Percentiles rank a stretch among this genome's conserved stretches.
These are phyloP conservation scores for Cydonia oblonga DNA, from an alignment of 331 rosid species.

Conservation along the genomic window DNA sequence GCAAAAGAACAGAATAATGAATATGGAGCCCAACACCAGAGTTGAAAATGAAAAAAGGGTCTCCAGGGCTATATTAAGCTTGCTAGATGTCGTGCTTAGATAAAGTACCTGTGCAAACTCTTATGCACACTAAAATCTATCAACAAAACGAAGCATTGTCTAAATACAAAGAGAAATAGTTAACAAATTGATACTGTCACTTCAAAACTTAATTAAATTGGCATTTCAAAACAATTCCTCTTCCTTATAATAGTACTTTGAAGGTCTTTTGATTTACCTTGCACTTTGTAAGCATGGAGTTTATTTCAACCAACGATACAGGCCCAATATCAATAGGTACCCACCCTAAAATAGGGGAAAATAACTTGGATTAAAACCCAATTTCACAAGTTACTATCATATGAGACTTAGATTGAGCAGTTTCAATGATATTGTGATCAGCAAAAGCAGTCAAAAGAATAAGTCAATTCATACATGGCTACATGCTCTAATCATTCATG, in stretches of 20 bases:
- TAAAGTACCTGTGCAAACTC: neutral
- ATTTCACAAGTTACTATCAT: neutral
- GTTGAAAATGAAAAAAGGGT: neutral
- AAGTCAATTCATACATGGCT: neutral
- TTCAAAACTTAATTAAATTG: neutral
- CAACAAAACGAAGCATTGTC: neutral
- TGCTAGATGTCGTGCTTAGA: neutral
- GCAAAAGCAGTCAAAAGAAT: neutral
- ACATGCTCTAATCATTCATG: neutral
- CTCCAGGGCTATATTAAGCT: neutral
- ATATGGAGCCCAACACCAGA: neutral
- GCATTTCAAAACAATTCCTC: neutral
- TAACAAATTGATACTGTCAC: neutral
- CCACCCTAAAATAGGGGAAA: constrained; percentile 48
- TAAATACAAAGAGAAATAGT: neutral
- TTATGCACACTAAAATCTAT: neutral
- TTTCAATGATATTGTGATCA: neutral
- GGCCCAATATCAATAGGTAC: constrained; percentile 84
- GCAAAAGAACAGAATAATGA: neutral
- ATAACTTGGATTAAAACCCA: neutral
- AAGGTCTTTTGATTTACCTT: constrained; percentile 35
- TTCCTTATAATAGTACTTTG: neutral
- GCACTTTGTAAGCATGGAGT: constrained; percentile 41
- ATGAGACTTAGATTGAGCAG: neutral
- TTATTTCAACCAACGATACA: constrained; percentile 47